These are phyloP conservation scores for Phytophthora niederhauseri DNA, from an alignment of 352 stramenopile species.

Conservation along the genomic window DNA sequence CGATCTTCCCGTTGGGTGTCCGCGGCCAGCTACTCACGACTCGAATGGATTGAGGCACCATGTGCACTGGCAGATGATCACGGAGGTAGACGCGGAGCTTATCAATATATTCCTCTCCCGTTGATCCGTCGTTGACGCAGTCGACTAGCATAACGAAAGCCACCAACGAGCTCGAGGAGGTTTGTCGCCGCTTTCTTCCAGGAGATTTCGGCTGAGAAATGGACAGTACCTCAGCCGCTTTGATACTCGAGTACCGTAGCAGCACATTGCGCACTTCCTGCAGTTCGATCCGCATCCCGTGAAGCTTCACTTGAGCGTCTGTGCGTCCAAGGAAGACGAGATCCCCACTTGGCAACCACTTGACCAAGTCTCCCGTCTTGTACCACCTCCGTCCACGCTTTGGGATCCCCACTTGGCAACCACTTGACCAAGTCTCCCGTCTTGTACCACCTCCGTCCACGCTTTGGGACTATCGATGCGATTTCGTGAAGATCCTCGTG, in stretches of 20 bases:
- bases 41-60: constrained; percentile 63
- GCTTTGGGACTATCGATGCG: constrained; percentile 6
- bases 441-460: constrained; percentile 49
- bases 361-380: constrained; percentile 74
- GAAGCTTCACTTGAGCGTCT: constrained; percentile 82
- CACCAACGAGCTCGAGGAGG: constrained; percentile 34
- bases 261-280: constrained; percentile 78
- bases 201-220: constrained; percentile 18
- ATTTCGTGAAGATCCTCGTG: constrained; percentile 30
- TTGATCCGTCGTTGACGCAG: constrained; percentile 5
- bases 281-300: constrained; percentile 83
- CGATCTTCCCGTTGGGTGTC: constrained; percentile 78
- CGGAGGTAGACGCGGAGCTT: constrained; percentile 33
- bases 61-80: constrained; percentile 58
- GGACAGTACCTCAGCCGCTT: constrained; percentile 55
- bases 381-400: constrained; percentile 45
- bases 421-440: constrained; percentile 79
- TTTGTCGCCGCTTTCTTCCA: constrained; percentile 16
- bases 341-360: constrained; percentile 52
- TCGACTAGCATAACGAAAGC: constrained; percentile 54
- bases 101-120: constrained; percentile 16
- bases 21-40: constrained; percentile 55
- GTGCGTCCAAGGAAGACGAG: constrained; percentile 72
- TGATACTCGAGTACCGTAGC: constrained; percentile 39
- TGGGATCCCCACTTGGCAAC: constrained; percentile 40